Conservation (phyloP, 441 rosid species). For the Isatis lusitanica region DNA sequence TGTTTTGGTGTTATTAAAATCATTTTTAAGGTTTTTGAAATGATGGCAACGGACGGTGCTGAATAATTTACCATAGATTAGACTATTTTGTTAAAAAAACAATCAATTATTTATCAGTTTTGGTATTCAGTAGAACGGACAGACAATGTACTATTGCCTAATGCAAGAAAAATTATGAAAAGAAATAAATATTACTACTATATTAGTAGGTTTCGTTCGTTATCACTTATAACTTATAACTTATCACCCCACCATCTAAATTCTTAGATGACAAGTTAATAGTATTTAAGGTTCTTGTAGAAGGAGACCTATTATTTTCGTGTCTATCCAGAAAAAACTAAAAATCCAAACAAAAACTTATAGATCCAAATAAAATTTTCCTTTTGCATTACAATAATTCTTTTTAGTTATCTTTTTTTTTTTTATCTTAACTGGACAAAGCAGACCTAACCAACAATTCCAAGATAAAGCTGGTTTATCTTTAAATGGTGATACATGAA, state of each 20-base stretch:
- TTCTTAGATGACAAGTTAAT: background rate
- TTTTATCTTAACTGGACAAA: too few species aligned
- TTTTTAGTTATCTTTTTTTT: too few species aligned
- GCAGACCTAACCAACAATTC: too few species aligned
- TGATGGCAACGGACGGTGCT: conserved; percentile 3
- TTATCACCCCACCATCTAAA: background rate
- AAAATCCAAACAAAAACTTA: background rate
- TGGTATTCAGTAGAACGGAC: background rate
- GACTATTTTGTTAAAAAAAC: background rate
- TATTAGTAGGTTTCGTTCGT: background rate
- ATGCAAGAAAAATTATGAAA: background rate
- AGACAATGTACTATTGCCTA: background rate
- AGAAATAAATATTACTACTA: background rate
- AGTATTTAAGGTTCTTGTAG: background rate
- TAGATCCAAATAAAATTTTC: too few species aligned
- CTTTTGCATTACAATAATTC: too few species aligned
- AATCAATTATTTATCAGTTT: background rate
- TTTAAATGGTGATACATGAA: too few species aligned
- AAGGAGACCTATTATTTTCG: background rate
- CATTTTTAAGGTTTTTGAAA: conserved; percentile 17
- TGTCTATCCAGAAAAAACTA: background rate
- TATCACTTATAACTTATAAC: background rate
- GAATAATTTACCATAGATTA: background rate
- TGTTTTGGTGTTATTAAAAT: background rate
- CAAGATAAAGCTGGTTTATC: too few species aligned